Percentiles rank a stretch among this genome's conserved stretches.
These are phyloP conservation scores for Colletotrichum sp. DNA, from an alignment of 2,329 filamentous ascomycete genomes.

Conservation along the genomic window DNA sequence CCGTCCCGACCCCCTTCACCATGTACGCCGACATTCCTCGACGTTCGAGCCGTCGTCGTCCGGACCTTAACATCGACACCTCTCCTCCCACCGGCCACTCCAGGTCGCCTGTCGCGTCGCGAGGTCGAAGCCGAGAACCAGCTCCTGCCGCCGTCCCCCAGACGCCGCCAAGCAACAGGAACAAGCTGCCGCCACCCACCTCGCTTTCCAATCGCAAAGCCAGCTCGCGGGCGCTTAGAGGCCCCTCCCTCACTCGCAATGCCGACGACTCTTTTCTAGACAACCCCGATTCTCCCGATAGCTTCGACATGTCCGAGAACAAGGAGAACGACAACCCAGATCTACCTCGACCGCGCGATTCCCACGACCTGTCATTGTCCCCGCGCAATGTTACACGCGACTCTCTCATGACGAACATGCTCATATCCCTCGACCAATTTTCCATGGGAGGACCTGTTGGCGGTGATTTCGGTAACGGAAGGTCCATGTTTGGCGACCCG, in stretches of 20 bases:
- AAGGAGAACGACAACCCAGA: constrained; percentile 34
- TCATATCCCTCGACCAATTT: constrained; percentile 89
- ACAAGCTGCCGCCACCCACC: constrained; percentile 6
- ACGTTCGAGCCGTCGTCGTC: constrained; percentile 22
- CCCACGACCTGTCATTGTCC: constrained; percentile 85
- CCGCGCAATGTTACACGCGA: constrained; percentile 80
- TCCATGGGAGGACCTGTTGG: constrained; percentile 48
- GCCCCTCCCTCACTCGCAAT: constrained; percentile 27
- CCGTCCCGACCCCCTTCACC: neutral
- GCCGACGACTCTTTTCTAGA: constrained; percentile 42
- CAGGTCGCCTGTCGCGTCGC: constrained; percentile 8
- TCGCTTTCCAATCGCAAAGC: constrained; percentile 28
- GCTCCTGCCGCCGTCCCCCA: neutral
- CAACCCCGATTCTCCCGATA: constrained; percentile 41
- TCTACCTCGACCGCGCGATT: constrained; percentile 57
- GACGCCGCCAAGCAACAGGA: constrained; percentile 16
- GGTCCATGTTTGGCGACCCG: constrained; percentile 11
- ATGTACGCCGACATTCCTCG: constrained; percentile 19
- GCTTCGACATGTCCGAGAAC: constrained; percentile 32
- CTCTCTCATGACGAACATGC: constrained; percentile 94
- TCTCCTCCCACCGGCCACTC: constrained; percentile 9
- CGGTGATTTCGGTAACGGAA: neutral
- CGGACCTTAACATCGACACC: constrained; percentile 25
- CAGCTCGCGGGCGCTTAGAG: constrained; percentile 36
- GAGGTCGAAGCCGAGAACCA: neutral